Conservation (phyloP, 352 stramenopile genomes). For the Pythium oligandrum region DNA sequence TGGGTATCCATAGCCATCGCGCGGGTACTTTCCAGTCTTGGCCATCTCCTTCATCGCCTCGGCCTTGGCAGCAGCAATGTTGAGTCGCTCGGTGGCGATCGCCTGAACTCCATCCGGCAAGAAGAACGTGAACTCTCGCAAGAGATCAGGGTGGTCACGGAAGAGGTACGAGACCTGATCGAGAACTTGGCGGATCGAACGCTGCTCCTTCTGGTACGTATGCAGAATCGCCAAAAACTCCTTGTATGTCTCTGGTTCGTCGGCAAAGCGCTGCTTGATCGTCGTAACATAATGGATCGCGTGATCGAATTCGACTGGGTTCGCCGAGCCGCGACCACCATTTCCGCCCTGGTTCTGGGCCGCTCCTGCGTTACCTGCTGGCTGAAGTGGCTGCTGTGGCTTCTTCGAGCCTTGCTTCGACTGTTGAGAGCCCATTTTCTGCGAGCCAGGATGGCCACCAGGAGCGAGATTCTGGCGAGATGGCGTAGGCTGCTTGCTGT, state of each 20-base stretch:
- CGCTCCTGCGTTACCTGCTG: neutral
- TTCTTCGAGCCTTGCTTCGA: conserved; percentile 60
- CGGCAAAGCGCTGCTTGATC: conserved; percentile 98
- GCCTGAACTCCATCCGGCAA: conserved; percentile 98
- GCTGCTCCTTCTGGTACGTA: conserved; percentile 99
- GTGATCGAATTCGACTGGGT: conserved; percentile 98
- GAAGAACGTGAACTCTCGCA: conserved; percentile 99
- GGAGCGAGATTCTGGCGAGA: conserved; percentile 45
- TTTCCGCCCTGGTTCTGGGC: conserved; percentile 1
- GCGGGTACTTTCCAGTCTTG: conserved; percentile 18
- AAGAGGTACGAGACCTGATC: conserved; percentile 99
- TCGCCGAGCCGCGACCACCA: conserved; percentile 38
- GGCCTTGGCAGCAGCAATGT: conserved; percentile 93
- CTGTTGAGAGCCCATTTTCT: conserved; percentile 23
- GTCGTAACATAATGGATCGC: conserved; percentile 99
- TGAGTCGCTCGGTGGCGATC: conserved; percentile 94
- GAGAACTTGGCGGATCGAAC: conserved; percentile 96
- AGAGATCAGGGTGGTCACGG: conserved; percentile 97
- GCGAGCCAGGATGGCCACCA: conserved; percentile 23
- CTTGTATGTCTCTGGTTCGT: conserved; percentile 98
- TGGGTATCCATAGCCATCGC: conserved; percentile 12
- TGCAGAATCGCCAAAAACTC: conserved; percentile 99
- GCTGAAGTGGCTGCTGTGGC: conserved; percentile 23
- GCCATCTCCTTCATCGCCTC: conserved; percentile 84
- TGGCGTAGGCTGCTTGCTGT: conserved; percentile 37